These are phyloP conservation scores for Cinchona pubescens DNA, from an alignment of 257 asterid genomes.

Conservation along the genomic window DNA sequence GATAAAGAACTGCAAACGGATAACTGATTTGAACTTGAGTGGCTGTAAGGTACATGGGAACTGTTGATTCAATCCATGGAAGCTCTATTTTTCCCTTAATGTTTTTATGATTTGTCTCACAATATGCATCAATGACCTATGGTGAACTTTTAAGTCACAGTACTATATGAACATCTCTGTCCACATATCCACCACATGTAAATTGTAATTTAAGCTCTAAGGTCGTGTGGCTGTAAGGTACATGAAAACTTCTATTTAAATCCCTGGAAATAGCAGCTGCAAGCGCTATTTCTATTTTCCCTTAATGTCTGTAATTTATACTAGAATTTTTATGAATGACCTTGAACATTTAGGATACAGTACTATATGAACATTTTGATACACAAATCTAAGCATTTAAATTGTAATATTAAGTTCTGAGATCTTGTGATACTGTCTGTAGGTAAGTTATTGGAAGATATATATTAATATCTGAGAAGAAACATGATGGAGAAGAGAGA, in stretches of 20 bases:
- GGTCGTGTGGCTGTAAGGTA: too few species aligned
- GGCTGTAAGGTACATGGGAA: conserved; percentile 76
- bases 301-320: too few species aligned
- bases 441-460: not conserved
- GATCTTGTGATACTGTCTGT: not conserved
- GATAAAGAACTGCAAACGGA: conserved; percentile 62
- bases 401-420: too few species aligned
- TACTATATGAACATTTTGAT: too few species aligned
- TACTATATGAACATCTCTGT: not conserved
- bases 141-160: not conserved
- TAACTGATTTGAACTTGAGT: conserved; percentile 77
- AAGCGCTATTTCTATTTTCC: too few species aligned
- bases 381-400: too few species aligned
- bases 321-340: too few species aligned
- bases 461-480: not conserved
- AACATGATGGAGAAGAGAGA: not conserved
- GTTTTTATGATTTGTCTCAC: not conserved
- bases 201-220: not conserved
- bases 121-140: not conserved
- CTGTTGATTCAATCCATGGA: conserved; percentile 5
- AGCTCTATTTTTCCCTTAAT: not conserved
- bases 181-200: not conserved
- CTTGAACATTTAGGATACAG: too few species aligned
- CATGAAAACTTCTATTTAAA: too few species aligned
- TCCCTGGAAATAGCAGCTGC: too few species aligned